Evolutionary conservation across 1,284 basidiomycete genomes (phyloP), one percentile per base, ranked within the genome.

Genomic region (Sporisorium reilianum): DNA sequence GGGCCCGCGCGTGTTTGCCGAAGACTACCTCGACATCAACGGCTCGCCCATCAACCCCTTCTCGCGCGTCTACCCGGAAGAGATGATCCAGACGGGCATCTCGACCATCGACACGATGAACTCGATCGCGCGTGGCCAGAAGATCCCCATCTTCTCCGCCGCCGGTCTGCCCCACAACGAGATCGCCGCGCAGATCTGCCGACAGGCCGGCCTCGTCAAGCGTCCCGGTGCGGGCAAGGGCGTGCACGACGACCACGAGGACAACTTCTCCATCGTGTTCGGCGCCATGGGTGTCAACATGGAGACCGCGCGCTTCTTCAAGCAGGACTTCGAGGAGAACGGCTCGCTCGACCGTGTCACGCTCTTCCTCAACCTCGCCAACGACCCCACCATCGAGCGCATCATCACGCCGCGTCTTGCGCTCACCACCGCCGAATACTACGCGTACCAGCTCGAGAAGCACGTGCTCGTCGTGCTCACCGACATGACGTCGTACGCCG

Each of bases 241-340:
- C 80, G 94, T 97, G 25, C 95, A 96, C 85, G 97, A 99, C 85
- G 97, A 95, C 52, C 97, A 99, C 87, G 96, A 97, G 88, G 97
- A 99, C 88, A 99, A 99, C 87, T 99, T 99, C 89, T 96, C 94
- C 56, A 96, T 99, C 83, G 97, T 99, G 57, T 99, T 99, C 85
- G 97, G 95, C 57, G 97, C 97, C 45, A 99, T 99, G 97, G 97
- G 97, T 90, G 97, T 97, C 81, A 99, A 99, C 88, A 97, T 98
- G 95, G 97, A 99, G 87, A 99, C 97, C 9, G 97, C 97, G 32
- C 91, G 97, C 58, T 99, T 98, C 89, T 99, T 99, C 92, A 96
- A 97, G 87, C 94, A 97, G 85, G 97, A 99, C 88, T 99, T 99
- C 86, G 95, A 99, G 87, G 96, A 97, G 85, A 98, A 97, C 85